These are phyloP conservation scores for Bruguiera hainesii DNA, from an alignment of 441 rosid genomes.

Conservation along the genomic window DNA sequence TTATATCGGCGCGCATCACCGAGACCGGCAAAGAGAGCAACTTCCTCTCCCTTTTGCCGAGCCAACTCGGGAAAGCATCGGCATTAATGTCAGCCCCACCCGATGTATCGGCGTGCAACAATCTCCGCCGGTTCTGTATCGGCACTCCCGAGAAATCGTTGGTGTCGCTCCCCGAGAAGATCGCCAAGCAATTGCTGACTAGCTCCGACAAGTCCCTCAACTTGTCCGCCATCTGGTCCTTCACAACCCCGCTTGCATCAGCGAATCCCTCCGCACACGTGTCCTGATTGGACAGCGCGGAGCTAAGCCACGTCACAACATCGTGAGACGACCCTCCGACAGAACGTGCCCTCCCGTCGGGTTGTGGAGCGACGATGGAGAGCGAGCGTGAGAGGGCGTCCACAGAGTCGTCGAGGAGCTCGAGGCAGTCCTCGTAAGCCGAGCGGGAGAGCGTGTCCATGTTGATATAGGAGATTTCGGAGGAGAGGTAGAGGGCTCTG, in stretches of 20 bases:
- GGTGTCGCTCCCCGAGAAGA: slow-evolving; percentile 44
- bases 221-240: slow-evolving; percentile 46
- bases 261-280: slow-evolving; percentile 89
- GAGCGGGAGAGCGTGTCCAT: slow-evolving; percentile 64
- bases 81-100: background rate
- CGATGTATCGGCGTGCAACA: slow-evolving; percentile 22
- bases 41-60: slow-evolving; percentile 59
- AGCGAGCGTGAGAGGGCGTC: slow-evolving; percentile 72
- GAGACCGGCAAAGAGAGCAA: slow-evolving; percentile 50
- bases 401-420: slow-evolving; percentile 79
- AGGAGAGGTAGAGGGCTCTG: slow-evolving; percentile 65
- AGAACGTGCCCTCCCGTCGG: slow-evolving; percentile 6
- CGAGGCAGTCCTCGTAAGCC: slow-evolving; percentile 84
- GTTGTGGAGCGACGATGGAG: slow-evolving; percentile 32
- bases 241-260: slow-evolving; percentile 51
- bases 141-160: slow-evolving; percentile 72
- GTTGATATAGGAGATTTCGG: slow-evolving; percentile 43
- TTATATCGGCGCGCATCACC: slow-evolving; percentile 71
- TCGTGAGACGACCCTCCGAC: slow-evolving; percentile 44
- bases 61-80: slow-evolving; percentile 58
- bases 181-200: slow-evolving; percentile 80
- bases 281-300: slow-evolving; percentile 88
- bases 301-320: slow-evolving; percentile 87
- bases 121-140: slow-evolving; percentile 63
- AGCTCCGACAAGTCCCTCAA: slow-evolving; percentile 73